Conservation (phyloP, 441 rosid species). For the Erodium trifolium region DNA sequence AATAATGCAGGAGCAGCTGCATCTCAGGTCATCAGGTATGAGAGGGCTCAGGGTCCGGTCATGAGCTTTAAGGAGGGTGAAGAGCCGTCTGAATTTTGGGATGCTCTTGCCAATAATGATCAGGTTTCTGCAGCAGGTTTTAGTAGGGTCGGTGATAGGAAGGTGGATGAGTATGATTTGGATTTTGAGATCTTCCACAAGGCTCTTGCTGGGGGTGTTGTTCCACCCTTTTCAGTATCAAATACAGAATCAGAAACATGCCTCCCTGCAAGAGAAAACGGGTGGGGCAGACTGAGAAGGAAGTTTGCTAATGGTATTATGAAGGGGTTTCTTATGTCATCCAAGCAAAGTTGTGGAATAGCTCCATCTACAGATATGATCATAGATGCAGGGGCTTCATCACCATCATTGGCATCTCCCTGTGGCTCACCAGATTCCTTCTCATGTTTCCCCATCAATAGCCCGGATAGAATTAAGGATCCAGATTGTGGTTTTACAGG, state of each 20-base stretch:
- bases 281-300: constrained; percentile 48
- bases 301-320: constrained; percentile 43
- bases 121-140: constrained; percentile 10
- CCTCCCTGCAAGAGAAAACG: constrained; percentile 61
- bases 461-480: too few relatives aligned
- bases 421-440: constrained; percentile 29
- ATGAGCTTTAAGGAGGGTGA: constrained; percentile 45
- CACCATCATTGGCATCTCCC: constrained; percentile 24
- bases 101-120: constrained; percentile 32
- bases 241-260: constrained; percentile 45
- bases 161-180: constrained; percentile 43
- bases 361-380: constrained; percentile 20
- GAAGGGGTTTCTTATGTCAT: constrained; percentile 44
- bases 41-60: constrained; percentile 48
- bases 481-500: constrained; percentile 22
- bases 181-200: constrained; percentile 59
- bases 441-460: too few relatives aligned
- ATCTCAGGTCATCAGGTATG: constrained; percentile 60
- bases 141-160: constrained; percentile 28
- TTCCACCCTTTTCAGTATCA: constrained; percentile 50
- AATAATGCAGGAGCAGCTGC: constrained; percentile 50
- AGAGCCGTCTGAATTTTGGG: constrained; percentile 60
- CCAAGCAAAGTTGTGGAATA: constrained; percentile 23
- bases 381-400: constrained; percentile 26
- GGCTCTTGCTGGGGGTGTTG: constrained; percentile 63